Evolutionary conservation across 306 rosid genomes (phyloP), one percentile per base, ranked within the genome.

Genomic region (Glycine soja): DNA sequence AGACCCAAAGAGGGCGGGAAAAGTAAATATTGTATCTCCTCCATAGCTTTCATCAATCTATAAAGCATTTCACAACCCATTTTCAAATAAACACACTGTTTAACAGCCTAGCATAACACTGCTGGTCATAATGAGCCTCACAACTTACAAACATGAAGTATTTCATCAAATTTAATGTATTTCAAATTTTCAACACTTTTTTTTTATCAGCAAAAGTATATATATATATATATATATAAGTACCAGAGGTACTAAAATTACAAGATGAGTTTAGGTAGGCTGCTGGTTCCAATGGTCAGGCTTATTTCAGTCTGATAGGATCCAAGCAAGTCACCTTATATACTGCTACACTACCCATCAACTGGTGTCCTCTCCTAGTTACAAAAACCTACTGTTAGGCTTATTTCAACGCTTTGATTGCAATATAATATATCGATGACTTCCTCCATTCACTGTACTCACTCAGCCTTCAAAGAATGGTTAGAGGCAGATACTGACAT

Each of bases 11-110:
- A 40, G 74, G n/a, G 32, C 50, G 64, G 52, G 6, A 42, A 62
- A 57, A 65, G 69, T 8, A 24, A 78, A 72, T 54, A 30, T 46
- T 54, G 74, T 70, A 83, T 52, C 32, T 47, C 71, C 56, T 50
- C 43, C 52, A 58, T 47, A 47, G 67, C 83, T 61, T 74, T 58
- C 83, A 84, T 65, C 67, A 58, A 74, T 40, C 81, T 77, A 40
- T n/a, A 68, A 19, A 34, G 51, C 14, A 30, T 42, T 63, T 24
- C 30, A 50, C 70, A 84, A 46, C 53, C 72, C 79, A 54, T 54
- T 70, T 46, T 70, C 72, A 46, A 8, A 43, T 10, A 45, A 75
- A 84, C 30, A 57, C 52, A 16, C 43, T 66, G 19, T 46, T 61
- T 13, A 85, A 80, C 78, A 63, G 65, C 38, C 58, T 45, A 79